Evolutionary conservation across 148 eudicot species (phyloP).

Genomic region (Gaultheria prostrata): DNA sequence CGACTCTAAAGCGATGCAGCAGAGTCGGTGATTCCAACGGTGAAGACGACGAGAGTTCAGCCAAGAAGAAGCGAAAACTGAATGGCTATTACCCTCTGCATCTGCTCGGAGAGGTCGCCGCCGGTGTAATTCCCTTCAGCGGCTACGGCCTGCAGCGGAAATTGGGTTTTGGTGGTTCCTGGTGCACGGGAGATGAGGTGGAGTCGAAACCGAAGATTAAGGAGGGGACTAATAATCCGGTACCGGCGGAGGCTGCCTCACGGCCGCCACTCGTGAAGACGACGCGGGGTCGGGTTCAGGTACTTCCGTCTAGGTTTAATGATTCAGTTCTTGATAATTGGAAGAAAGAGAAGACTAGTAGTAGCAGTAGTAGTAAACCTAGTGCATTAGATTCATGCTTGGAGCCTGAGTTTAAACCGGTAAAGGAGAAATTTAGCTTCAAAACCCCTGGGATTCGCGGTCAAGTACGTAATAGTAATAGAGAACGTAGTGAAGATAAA

Average conservation of each 20-base stretch:
- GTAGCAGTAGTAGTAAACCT: constrained; percentile 27
- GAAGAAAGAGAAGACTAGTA: constrained; percentile 72
- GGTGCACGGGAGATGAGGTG: constrained; percentile 34
- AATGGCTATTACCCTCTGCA: constrained; percentile 63
- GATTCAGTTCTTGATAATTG: constrained; percentile 94
- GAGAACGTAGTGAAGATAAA: constrained; percentile 30
- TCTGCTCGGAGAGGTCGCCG: constrained; percentile 62
- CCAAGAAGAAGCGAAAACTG: constrained; percentile 39
- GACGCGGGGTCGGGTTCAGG: constrained; percentile 90
- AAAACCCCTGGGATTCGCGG: constrained; percentile 28
- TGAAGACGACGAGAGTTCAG: constrained; percentile 48
- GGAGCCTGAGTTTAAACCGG: constrained; percentile 31
- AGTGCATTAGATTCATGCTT: constrained; percentile 23
- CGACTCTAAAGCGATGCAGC: constrained; percentile 75
- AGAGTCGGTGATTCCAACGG: constrained; percentile 45
- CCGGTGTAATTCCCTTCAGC: constrained; percentile 62
- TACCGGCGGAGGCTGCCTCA: constrained; percentile 30
- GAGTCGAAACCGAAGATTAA: constrained; percentile 27
- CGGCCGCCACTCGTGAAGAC: constrained; percentile 80
- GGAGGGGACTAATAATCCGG: constrained; percentile 14
- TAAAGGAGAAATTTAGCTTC: constrained; percentile 33
- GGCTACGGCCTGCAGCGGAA: constrained; percentile 35
- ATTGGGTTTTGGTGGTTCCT: constrained; percentile 28
- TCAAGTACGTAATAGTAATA: constrained; percentile 20
- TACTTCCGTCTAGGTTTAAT: constrained; percentile 80